Percentiles rank a stretch among this genome's conserved stretches.
phyloP scores from a whole-genome alignment of 768 basidiomycete species.

The Trametes villosa region DNA sequence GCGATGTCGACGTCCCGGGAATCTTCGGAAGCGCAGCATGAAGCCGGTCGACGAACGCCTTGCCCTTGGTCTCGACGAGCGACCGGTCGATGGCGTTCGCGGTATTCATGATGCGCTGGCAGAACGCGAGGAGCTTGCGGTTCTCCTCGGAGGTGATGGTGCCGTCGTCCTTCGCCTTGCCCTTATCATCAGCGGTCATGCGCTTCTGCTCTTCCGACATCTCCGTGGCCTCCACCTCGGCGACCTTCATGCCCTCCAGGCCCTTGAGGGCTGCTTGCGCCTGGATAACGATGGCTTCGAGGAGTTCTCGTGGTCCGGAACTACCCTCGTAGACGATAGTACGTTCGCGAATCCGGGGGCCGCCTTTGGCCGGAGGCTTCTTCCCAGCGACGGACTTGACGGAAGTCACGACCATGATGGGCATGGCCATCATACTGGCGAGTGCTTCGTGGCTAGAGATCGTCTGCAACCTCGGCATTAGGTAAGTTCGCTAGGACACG shows the following conservation, averaged over 20 bases:
- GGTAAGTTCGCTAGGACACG: background rate
- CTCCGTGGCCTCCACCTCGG: conserved; percentile 53
- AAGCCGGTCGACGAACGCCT: conserved; percentile 80
- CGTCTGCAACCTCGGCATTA: conserved; percentile 53
- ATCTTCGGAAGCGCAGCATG: conserved; percentile 79
- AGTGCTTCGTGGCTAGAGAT: conserved; percentile 92
- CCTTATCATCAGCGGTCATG: conserved; percentile 69
- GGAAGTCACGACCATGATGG: conserved; percentile 84
- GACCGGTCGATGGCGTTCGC: conserved; percentile 87
- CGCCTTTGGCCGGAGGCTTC: conserved; percentile 47
- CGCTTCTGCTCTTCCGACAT: conserved; percentile 92
- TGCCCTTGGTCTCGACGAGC: conserved; percentile 86
- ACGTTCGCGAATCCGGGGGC: conserved; percentile 70
- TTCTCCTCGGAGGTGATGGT: conserved; percentile 69
- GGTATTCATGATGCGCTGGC: conserved; percentile 82
- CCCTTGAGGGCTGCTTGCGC: conserved; percentile 92
- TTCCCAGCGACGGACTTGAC: conserved; percentile 67
- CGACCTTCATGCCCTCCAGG: conserved; percentile 63
- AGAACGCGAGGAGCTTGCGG: conserved; percentile 77
- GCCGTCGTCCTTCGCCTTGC: conserved; percentile 63
- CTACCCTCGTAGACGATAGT: conserved; percentile 90
- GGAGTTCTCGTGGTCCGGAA: conserved; percentile 85
- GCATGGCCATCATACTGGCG: conserved; percentile 97
- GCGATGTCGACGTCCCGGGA: conserved; percentile 31
- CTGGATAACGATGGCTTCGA: conserved; percentile 92